Percentiles rank a stretch among this genome's conserved stretches.
Conservation (phyloP, 805 yeast species). For the Suhomyces tanzawaensis region DNA sequence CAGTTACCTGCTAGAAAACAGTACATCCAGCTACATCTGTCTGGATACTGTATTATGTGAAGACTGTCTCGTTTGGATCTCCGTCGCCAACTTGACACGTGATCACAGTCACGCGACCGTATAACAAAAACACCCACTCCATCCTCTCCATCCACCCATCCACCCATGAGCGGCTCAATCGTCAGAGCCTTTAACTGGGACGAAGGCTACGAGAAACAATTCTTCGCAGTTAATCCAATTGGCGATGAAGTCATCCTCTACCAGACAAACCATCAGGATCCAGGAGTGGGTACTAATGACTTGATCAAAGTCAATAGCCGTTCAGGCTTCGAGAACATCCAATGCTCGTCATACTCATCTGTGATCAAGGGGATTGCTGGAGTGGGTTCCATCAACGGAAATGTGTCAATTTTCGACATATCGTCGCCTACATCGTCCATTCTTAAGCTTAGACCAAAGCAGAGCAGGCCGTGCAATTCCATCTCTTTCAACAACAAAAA, state of each 20-base stretch:
- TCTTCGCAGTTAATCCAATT: conserved; percentile 69
- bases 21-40: no score
- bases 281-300: conserved; percentile 50
- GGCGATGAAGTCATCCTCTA: conserved; percentile 77
- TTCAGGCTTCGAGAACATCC: conserved; percentile 66
- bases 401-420: conserved; percentile 61
- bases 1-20: no score
- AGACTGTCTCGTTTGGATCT: no score
- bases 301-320: conserved; percentile 51
- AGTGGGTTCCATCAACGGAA: conserved; percentile 74
- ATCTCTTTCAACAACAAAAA: conserved; percentile 65
- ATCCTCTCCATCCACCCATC: no score
- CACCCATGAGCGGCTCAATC: conserved; percentile 57
- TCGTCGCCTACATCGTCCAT: conserved; percentile 33
- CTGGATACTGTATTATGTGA: no score
- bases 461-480: conserved; percentile 72
- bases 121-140: no score
- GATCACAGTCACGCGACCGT: no score
- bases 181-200: conserved; percentile 63
- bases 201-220: conserved; percentile 51
- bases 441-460: conserved; percentile 55
- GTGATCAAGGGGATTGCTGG: conserved; percentile 58
- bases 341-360: conserved; percentile 63
- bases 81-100: no score
- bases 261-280: conserved; percentile 46